Base-by-base conservation (phyloP, 768 basidiomycete genomes). In the Leucocoprinus sp. region DNA sequence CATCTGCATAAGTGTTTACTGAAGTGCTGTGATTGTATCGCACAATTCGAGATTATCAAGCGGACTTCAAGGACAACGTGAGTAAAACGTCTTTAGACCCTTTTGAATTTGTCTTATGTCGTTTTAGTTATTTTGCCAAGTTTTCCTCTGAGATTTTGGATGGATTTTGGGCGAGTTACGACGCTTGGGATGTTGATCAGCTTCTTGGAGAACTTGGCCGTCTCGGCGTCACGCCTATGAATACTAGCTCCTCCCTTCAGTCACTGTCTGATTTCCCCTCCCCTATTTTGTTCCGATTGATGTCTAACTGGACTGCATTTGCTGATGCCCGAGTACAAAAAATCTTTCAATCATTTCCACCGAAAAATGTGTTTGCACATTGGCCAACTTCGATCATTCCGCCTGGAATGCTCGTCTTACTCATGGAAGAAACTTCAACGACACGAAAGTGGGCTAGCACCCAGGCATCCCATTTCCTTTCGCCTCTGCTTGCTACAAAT, bases 1-100 rank as follows among this genome's bases (percentile, higher is more conserved):
- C 71, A 66, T 49, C 59, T 89, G 42, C 64, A 69, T 42, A 55
- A 56, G 1, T 81, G 86, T 48, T 57, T 95, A 27, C 56, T 64
- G 8, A 63, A 69, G 1, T 97, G 93, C 54, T 66, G 76, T 19
- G 71, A 67, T 6, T 97, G 93, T 57, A 82, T 86, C 3, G 70
- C 76, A 48, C 72, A 70, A 0, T 70, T 91, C 37, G 76, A 82
- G 47, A 67, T 70, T 27, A 78, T 74, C 8, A 90, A 92, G 62
- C 57, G 67, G 2, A 67, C 64, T 21, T 85, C 88, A 18, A 72
- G 73, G 48, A 66, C 69, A 24, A 85, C 83, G 93, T 95, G 60
- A 64, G 89, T 79, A 17, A 33, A 33, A 8, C 24, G 26, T 43
- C 29, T 36, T 31, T 31, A 31, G 5, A 31, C 31, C 4, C 8